Percentiles rank a stretch among this genome's conserved stretches.
Evolutionary conservation across 805 yeast genomes (phyloP).

Genomic region (Metschnikowia cubensis): DNA sequence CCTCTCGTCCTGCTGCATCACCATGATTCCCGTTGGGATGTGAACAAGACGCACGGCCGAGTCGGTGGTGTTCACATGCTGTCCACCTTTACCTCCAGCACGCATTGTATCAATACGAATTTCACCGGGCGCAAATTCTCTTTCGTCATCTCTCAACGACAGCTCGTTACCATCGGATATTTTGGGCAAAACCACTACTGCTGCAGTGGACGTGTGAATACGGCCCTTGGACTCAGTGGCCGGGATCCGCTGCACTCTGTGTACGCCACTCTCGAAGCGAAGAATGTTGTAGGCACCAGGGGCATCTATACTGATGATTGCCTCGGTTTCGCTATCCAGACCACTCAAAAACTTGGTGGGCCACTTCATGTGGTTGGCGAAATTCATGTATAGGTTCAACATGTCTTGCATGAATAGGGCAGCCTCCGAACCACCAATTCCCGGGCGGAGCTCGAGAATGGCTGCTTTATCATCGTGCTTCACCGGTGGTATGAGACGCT

Average conservation of each 20-base stretch:
- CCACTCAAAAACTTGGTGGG: constrained; percentile 54
- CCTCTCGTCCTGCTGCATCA: constrained; percentile 89
- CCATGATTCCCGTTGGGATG: constrained; percentile 84
- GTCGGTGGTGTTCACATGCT: constrained; percentile 95
- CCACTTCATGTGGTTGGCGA: constrained; percentile 68
- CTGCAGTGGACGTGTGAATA: constrained; percentile 93
- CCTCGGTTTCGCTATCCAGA: constrained; percentile 72
- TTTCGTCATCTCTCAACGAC: constrained; percentile 49
- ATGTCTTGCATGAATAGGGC: constrained; percentile 79
- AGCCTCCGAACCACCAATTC: constrained; percentile 95
- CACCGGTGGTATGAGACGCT: constrained; percentile 68
- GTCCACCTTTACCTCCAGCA: constrained; percentile 97
- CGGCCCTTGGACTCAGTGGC: constrained; percentile 92
- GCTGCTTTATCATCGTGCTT: constrained; percentile 75
- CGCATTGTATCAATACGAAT: constrained; percentile 95
- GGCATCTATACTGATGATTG: constrained; percentile 60
- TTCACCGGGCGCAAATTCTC: constrained; percentile 80
- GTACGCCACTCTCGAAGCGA: constrained; percentile 91
- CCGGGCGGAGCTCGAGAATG: constrained; percentile 84
- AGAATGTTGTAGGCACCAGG: constrained; percentile 73
- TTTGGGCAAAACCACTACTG: constrained; percentile 89
- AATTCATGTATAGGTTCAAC: constrained; percentile 74
- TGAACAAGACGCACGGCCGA: constrained; percentile 94
- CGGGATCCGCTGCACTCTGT: constrained; percentile 92
- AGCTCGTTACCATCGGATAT: constrained; percentile 53